These are phyloP conservation scores for Xylariaceae sp. DNA, from an alignment of 2,329 filamentous ascomycete species.

Conservation along the genomic window DNA sequence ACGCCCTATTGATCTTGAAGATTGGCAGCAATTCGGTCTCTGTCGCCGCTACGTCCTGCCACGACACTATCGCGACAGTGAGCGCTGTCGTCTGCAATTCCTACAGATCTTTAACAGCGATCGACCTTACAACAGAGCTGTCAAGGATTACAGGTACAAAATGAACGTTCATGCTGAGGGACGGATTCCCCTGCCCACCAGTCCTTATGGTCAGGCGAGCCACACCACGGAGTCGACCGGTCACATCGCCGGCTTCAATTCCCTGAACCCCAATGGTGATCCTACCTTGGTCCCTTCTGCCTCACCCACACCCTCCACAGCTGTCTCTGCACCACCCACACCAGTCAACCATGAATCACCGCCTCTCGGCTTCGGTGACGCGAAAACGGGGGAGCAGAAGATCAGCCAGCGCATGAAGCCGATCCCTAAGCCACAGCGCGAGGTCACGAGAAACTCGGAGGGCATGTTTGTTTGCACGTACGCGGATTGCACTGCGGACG, in stretches of 20 bases:
- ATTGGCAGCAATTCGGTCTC: slow-evolving; percentile 5
- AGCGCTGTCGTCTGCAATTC: slow-evolving; percentile 39
- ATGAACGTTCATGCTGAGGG: slow-evolving; percentile 52
- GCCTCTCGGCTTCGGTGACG: slow-evolving; percentile 6
- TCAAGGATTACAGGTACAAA: slow-evolving; percentile 25
- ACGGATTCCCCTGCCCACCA: slow-evolving; percentile 39
- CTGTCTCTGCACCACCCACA: slow-evolving; percentile 13
- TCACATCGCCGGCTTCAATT: slow-evolving; percentile 40
- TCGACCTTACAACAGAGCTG: slow-evolving; percentile 24
- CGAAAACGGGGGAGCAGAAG: slow-evolving; percentile 2
- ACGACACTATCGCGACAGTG: slow-evolving; percentile 21
- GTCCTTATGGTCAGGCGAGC: slow-evolving; percentile 44
- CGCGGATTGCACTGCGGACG: slow-evolving; percentile 58
- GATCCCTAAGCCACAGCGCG: slow-evolving; percentile 55
- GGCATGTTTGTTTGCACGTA: slow-evolving; percentile 75
- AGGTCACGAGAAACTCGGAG: slow-evolving; percentile 56
- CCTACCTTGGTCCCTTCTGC: slow-evolving; percentile 19
- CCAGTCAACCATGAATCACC: slow-evolving; percentile 12
- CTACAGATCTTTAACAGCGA: slow-evolving; percentile 35
- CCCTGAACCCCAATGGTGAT: slow-evolving; percentile 35
- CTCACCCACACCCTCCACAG: slow-evolving; percentile 17
- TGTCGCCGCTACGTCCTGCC: slow-evolving; percentile 28
- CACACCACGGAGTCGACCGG: slow-evolving; percentile 36
- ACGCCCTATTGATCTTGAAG: slow-evolving; percentile 6
- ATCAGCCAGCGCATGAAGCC: slow-evolving; percentile 41